Evolutionary conservation across 2,329 filamentous ascomycete genomes (phyloP), one percentile per base, ranked within the genome.

Genomic region (Volutella citrinella): DNA sequence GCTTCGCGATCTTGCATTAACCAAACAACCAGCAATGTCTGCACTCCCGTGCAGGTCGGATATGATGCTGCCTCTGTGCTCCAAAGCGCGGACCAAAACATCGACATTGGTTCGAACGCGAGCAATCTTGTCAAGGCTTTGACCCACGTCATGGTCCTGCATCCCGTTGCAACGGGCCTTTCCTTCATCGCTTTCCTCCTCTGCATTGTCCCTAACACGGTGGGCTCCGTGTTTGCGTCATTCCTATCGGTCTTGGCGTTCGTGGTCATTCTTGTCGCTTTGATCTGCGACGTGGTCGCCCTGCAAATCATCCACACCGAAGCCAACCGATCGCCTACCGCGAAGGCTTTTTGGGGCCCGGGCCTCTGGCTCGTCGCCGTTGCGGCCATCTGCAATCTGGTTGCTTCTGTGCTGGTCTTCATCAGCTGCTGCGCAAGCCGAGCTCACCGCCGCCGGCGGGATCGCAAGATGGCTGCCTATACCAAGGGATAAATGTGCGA

Each of bases 341-440:
- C n/a, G n/a, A n/a, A n/a, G n/a, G 78, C 79, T 15, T 51, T 56
- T 25, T 84, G 69, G 59, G 68, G 70, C 19, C 50, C 65, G 4
- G 79, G 66, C 12, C 69, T 80, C 25, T 84, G 79, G 79, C 74
- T 75, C 9, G 58, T 75, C 3, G 63, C 84, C 11, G 78, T 62
- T 7, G 70, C 72, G 3, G 75, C 74, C 42, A 61, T 80, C 39
- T 66, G 69, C 46, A 62, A 71, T 14, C 66, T 82, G 32, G 38
- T 81, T 17, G 79, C 69, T 8, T 70, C 72, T 14, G 42, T 78
- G 33, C 46, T 82, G 30, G 69, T 83, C 36, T 72, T 84, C 48
- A 64, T 82, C 46, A 77, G 76, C 7, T 83, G 78, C 69, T 81
- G 72, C 61, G 69, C 68, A 34, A 64, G 67, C 8, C 62, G 74